phyloP scores from a whole-genome alignment of 1,284 basidiomycete genomes.

The Apiotrichum veenhuisii region DNA sequence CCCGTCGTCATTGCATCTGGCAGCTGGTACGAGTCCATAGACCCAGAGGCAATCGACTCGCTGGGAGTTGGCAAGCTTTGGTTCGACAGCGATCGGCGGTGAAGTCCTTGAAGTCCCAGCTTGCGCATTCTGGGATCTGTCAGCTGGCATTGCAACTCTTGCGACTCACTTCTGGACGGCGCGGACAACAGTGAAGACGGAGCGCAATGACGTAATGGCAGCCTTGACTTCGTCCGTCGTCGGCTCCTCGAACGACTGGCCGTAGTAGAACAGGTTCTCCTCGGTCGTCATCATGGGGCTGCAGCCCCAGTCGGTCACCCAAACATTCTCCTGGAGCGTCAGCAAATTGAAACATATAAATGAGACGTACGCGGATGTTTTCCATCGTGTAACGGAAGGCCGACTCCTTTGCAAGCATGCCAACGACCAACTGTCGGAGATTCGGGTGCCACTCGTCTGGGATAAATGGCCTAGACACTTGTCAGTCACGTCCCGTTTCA shows the following conservation, averaged over 20 bases:
- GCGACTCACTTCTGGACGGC: constrained; percentile 46
- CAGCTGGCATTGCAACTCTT: background rate
- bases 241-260: constrained; percentile 49
- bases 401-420: constrained; percentile 50
- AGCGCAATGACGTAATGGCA: constrained; percentile 44
- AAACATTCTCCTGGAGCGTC: constrained; percentile 45
- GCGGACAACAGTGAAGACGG: constrained; percentile 46
- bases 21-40: constrained; percentile 44
- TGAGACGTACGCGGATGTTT: constrained; percentile 40
- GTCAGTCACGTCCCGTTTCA: background rate
- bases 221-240: constrained; percentile 48
- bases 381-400: constrained; percentile 41
- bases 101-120: background rate
- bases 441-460: constrained; percentile 43
- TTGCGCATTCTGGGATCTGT: constrained; percentile 9
- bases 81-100: background rate
- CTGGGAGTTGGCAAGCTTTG: background rate
- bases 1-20: constrained; percentile 13
- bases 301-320: constrained; percentile 46
- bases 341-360: background rate
- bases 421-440: constrained; percentile 42
- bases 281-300: constrained; percentile 43
- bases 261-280: constrained; percentile 48
- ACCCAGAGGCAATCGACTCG: constrained; percentile 16
- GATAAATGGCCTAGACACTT: constrained; percentile 34